Evolutionary conservation across 495 filamentous ascomycete species (phyloP), one percentile per base, ranked within the genome.

Genomic region (Aspergillus bridgeri): DNA sequence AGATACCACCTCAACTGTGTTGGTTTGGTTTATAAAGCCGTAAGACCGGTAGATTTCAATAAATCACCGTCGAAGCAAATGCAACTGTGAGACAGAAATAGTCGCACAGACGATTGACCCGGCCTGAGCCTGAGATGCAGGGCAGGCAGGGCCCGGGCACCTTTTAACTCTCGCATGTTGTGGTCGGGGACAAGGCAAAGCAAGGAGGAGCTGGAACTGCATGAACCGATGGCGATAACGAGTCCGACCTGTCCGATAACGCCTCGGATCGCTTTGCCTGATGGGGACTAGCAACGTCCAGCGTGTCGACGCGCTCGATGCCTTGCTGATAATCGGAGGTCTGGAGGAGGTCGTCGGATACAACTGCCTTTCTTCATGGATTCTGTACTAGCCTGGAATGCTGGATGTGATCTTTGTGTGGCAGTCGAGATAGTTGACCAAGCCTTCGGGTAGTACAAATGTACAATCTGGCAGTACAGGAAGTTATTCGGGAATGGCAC

Each of bases 241-340:
- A 50, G 18, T n/a, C 51, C 51, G 51, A 54, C 45, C 17, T 23
- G 6, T 6, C 19, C 54, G 54, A 62, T 55, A 62, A 57, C 55
- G 33, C 3, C 27, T 53, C 69, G 70, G 69, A 73, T 73, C 62
- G 21, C 22, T 53, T 60, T 38, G 0, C 69, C 62, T 18, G 43
- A 64, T 65, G 21, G 3, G 60, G 70, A 38, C 53, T 73, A 71
- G 70, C 56, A 60, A 38, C 9, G 17, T 38, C 7, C 1, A 0
- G 1, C 33, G 33, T 38, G 33, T 11, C 33, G 33, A 9, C 17
- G 33, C 9, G 33, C 33, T 11, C 33, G 17, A 66, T 62, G 18
- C 58, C 33, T 38, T 15, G 33, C 33, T 3, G 33, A 13, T 13
- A 3, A 38, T 38, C 33, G 33, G 9, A 7, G 27, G 27, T 7